Conservation (phyloP, 2,329 filamentous ascomycete species). For the Pyrenophora seminiperda region DNA sequence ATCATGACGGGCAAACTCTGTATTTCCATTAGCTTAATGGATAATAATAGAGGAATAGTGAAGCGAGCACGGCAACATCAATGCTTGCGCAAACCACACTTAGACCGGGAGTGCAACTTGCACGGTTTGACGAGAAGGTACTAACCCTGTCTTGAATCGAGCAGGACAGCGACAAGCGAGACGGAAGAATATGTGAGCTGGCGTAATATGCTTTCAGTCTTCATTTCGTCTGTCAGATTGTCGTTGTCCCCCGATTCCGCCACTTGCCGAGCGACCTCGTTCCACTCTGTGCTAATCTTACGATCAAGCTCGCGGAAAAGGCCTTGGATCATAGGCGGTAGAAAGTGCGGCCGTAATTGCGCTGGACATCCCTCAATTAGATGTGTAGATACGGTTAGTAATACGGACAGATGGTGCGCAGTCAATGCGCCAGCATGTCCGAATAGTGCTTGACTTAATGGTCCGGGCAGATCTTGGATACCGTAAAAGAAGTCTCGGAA, state of each 20-base stretch:
- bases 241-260: slow-evolving; percentile 74
- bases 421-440: slow-evolving; percentile 81
- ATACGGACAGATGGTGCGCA: slow-evolving; percentile 90
- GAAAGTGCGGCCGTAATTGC: slow-evolving; percentile 74
- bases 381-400: slow-evolving; percentile 85
- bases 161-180: slow-evolving; percentile 85
- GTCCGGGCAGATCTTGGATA: slow-evolving; percentile 79
- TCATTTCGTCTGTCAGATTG: slow-evolving; percentile 90
- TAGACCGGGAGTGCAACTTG: not conserved
- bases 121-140: not conserved
- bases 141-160: slow-evolving; percentile 66
- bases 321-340: slow-evolving; percentile 80
- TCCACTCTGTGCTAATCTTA: slow-evolving; percentile 89
- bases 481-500: slow-evolving; percentile 89
- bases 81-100: not conserved
- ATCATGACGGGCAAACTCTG: slow-evolving; percentile 41
- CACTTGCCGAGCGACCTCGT: slow-evolving; percentile 63
- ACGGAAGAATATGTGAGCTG: slow-evolving; percentile 92
- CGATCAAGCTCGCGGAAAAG: slow-evolving; percentile 85
- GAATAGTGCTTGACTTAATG: slow-evolving; percentile 83
- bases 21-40: not conserved
- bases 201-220: slow-evolving; percentile 90
- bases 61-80: not conserved
- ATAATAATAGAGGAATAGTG: not conserved
- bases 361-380: slow-evolving; percentile 91